These are phyloP conservation scores for Tubosaeta sp. DNA, from an alignment of 768 basidiomycete genomes.

Conservation along the genomic window DNA sequence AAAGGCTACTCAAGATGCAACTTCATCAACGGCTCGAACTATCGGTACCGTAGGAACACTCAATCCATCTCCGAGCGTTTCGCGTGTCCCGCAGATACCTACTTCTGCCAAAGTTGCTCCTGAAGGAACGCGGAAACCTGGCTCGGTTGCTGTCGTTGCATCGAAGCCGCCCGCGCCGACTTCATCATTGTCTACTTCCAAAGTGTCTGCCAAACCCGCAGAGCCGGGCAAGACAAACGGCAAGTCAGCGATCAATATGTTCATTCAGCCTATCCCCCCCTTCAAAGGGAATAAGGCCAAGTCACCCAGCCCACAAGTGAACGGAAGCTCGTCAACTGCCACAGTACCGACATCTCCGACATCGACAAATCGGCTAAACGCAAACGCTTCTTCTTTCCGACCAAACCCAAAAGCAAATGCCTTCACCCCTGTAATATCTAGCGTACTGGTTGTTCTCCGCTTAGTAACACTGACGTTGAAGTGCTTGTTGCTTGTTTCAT, in stretches of 20 bases:
- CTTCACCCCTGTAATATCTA: conserved; percentile 60
- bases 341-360: conserved; percentile 50
- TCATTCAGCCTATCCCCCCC: conserved; percentile 87
- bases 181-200: conserved; percentile 27
- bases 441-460: conserved; percentile 2
- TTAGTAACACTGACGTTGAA: conserved; percentile 16
- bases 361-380: conserved; percentile 68
- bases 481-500: conserved; percentile 7
- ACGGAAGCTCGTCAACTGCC: conserved; percentile 31
- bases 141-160: conserved; percentile 19
- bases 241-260: conserved; percentile 60
- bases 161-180: conserved; percentile 30
- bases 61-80: conserved; percentile 43
- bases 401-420: conserved; percentile 78
- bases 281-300: conserved; percentile 65
- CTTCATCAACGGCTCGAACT: conserved; percentile 59
- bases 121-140: conserved; percentile 26
- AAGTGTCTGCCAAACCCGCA: conserved; percentile 28
- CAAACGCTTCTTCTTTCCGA: conserved; percentile 87
- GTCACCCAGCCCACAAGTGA: conserved; percentile 28
- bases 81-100: conserved; percentile 36
- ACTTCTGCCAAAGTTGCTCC: conserved; percentile 28
- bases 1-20: conserved; percentile 67
- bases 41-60: conserved; percentile 52
- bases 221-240: conserved; percentile 34